Base-by-base conservation (phyloP, 352 stramenopile species). In the Phytophthora nicotianae region DNA sequence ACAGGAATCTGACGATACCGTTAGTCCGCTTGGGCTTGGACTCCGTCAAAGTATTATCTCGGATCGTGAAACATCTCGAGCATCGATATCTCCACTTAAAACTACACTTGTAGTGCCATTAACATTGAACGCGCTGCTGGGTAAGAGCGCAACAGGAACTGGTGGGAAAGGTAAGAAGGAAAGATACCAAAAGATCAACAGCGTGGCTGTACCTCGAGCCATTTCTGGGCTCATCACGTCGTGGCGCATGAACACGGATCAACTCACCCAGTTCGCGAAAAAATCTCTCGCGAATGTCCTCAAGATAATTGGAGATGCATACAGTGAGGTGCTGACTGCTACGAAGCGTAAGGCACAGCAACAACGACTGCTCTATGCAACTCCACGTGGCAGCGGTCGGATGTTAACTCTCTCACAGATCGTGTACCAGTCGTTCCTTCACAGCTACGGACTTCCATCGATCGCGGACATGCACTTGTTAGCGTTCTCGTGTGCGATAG, bases 391-490 rank as follows among this genome's bases (percentile, higher is more conserved):
- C 43, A 70, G 59, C 21, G 52, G 57, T 1, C 74, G 76, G 0
- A 58, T 74, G 45, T 58, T 90, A 20, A 79, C 81, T 7, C 74
- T 92, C 3, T 81, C 81, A 1, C 79, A 91, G 41, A 80, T 92
- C 27, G 83, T 91, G 27, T 95, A 92, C 56, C 84, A 93, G 63
- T 87, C 83, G 29, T 91, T 93, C 55, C 60, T 95, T 38, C 84
- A 93, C 53, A 86, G 74, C 45, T 93, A 93, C n/a, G 86, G 82
- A 0, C 67, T 93, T 0, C 86, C 86, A 2, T 70, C 64, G 3
- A 94, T 94, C 48, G 86, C 86, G 4, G 86, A 93, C 47, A 90
- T 89, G 79, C 84, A 95, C 35, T 45, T 95, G 32, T 61, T 93
- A 14, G 84, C 82, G 0, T 89, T 92, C 33, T 86, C 82, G 2